These are phyloP conservation scores for Candida methanosorbosa DNA, from an alignment of 805 yeast species.

Conservation along the genomic window DNA sequence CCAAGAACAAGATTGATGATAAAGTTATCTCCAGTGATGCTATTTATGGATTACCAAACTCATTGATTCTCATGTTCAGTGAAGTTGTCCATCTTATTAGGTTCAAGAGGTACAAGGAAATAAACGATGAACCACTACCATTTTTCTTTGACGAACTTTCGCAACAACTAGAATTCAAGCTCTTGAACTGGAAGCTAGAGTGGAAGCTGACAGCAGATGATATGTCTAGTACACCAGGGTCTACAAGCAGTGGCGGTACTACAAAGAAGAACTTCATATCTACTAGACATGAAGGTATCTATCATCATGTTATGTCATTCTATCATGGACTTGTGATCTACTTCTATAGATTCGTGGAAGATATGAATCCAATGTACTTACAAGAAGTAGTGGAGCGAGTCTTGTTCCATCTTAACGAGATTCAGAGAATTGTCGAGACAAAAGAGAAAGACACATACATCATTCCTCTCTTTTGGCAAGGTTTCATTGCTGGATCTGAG, in stretches of 20 bases:
- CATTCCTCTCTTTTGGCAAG: conserved; percentile 82
- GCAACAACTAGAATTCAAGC: conserved; percentile 36
- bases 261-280: conserved; percentile 29
- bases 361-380: conserved; percentile 43
- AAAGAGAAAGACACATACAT: conserved; percentile 43
- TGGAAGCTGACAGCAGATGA: conserved; percentile 45
- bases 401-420: conserved; percentile 51
- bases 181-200: conserved; percentile 64
- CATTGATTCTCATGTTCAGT: conserved; percentile 62
- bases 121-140: conserved; percentile 25
- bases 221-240: background rate
- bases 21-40: conserved; percentile 68
- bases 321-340: conserved; percentile 66
- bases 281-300: conserved; percentile 60
- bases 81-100: conserved; percentile 63
- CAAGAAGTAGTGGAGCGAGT: conserved; percentile 57
- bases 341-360: conserved; percentile 56
- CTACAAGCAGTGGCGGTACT: background rate
- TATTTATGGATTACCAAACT: conserved; percentile 77
- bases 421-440: conserved; percentile 45
- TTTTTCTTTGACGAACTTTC: conserved; percentile 23
- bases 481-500: conserved; percentile 81
- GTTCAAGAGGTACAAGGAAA: conserved; percentile 45
- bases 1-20: conserved; percentile 37
- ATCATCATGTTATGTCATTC: conserved; percentile 75